Percentiles rank a stretch among this genome's conserved stretches.
phyloP scores from a whole-genome alignment of 192 early-diverging fungal genomes.

The Dissophora globulifera region DNA sequence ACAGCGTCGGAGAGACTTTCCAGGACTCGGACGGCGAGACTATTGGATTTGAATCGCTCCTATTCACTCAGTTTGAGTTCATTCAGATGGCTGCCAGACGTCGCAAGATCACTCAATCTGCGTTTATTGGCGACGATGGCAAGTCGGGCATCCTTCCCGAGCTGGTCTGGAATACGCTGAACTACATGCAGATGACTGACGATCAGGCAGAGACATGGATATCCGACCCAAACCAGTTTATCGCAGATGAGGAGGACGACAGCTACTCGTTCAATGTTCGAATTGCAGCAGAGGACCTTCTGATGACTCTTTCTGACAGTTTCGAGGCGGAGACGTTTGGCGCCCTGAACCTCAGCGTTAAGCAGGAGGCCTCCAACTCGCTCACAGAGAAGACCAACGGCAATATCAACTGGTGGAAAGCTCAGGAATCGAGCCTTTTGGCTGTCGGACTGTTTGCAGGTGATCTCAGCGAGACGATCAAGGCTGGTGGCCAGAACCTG shows the following conservation, averaged over 20 bases:
- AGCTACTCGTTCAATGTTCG: slow-evolving; percentile 88
- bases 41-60: slow-evolving; percentile 70
- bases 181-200: slow-evolving; percentile 85
- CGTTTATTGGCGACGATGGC: slow-evolving; percentile 62
- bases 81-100: slow-evolving; percentile 63
- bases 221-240: slow-evolving; percentile 86
- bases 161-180: slow-evolving; percentile 66
- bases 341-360: slow-evolving; percentile 62
- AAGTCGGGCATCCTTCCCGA: slow-evolving; percentile 65
- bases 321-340: slow-evolving; percentile 59
- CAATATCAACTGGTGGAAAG: slow-evolving; percentile 75
- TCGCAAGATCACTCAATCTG: slow-evolving; percentile 61
- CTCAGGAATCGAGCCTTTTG: slow-evolving; percentile 85
- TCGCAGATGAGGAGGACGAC: slow-evolving; percentile 93
- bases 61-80: slow-evolving; percentile 78
- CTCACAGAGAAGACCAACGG: slow-evolving; percentile 20
- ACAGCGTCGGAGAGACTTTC: slow-evolving; percentile 55
- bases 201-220: slow-evolving; percentile 83
- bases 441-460: slow-evolving; percentile 74
- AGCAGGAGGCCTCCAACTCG: slow-evolving; percentile 35
- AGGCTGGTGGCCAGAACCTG: slow-evolving; percentile 47
- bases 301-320: slow-evolving; percentile 63
- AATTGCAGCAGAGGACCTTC: slow-evolving; percentile 81
- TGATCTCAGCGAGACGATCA: slow-evolving; percentile 66
- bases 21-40: slow-evolving; percentile 80